Evolutionary conservation across 371 early-diverging fungal genomes (phyloP), one percentile per base, ranked within the genome.

Genomic region (Mortierella sp.): DNA sequence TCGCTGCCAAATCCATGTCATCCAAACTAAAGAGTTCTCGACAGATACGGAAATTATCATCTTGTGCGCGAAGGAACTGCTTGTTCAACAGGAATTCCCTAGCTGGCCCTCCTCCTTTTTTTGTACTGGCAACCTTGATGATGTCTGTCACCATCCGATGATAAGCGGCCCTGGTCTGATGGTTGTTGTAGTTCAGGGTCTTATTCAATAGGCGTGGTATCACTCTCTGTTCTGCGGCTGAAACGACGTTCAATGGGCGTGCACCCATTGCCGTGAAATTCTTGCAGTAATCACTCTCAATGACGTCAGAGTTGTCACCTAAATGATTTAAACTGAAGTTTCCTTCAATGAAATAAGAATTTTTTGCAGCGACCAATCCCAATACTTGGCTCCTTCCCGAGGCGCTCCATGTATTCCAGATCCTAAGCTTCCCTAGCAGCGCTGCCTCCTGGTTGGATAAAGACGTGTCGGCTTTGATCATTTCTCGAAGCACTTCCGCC

Each of bases 231-330:
- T 7, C 13, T 8, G 35, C 34, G 3, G 62, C 61, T 5, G 19
- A n/a, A 15, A 65, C 26, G 3, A 62, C 12, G 28, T 12, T n/a
- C 19, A 70, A 43, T 0, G 61, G 45, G 0, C 13, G 22, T 2
- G 66, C 70, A 0, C 76, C 76, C 51, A 75, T 45, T 5, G 49
- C 35, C 2, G 0, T 9, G 32, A 75, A 62, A 9, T 8, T 9
- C 9, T 64, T 37, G 34, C 22, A 56, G 32, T 47, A 53, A 13
- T 10, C 6, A 9, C 31, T 23, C 2, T 2, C 3, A 10, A 75
- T 58, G 13, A 75, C 17, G 13, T 58, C 66, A 5, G 37, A 26
- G 29, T 42, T 9, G 7, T 9, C 15, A 12, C 76, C 76, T 0
- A 75, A 32, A 8, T 35, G 5, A 0, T 2, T 1, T 31, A 70